Base-by-base conservation (phyloP, 108 stramenopile genomes). In the Nitzschia palea region DNA sequence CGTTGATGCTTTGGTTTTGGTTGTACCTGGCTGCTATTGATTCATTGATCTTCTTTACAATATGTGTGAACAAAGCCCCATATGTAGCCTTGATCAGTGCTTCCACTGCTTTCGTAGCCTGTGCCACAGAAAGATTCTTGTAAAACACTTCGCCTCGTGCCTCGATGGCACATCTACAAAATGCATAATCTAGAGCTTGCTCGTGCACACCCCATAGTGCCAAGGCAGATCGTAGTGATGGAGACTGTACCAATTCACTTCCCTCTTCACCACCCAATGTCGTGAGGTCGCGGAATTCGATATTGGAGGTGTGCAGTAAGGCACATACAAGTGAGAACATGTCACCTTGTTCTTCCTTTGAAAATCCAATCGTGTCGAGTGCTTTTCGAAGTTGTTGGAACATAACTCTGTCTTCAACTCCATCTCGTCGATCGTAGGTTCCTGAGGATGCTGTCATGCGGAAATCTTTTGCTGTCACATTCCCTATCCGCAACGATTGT, bases 21-120 rank as follows among this genome's bases (percentile, higher is more conserved):
- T n/a, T 22, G 32, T 67, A 44, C 25, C 31, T 36, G 22, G 17
- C 37, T 9, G 71, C 51, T 37, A 97, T 95, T 62, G 86, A 86
- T 25, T 74, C 71, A 79, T 99, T 99, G 73, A 98, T 77, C 42
- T 78, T 78, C 22, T 59, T 33, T n/a, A 99, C 98, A 32, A 99
- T 76, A 50, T 85, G 75, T 34, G 81, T 80, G 71, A 99, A 99
- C 1, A 97, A 68, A 0, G 89, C 76, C 18, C 85, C 86, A 74
- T 97, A 98, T 0, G 95, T 67, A 9, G 91, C 87, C 82, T 98
- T 99, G 67, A 95, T 89, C 1, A 98, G 80, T 15, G 97, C 98
- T 56, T 98, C 94, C 10, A 92, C 68, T 12, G 85, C 87, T 62
- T 88, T 89, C 27, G 48, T 68, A 15, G 86, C 86, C 59, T 92